A percentile compares a stretch with the other conserved stretches of the same genome.
Conservation (phyloP, 1,284 basidiomycete species). For the Rhodofomes roseus region DNA sequence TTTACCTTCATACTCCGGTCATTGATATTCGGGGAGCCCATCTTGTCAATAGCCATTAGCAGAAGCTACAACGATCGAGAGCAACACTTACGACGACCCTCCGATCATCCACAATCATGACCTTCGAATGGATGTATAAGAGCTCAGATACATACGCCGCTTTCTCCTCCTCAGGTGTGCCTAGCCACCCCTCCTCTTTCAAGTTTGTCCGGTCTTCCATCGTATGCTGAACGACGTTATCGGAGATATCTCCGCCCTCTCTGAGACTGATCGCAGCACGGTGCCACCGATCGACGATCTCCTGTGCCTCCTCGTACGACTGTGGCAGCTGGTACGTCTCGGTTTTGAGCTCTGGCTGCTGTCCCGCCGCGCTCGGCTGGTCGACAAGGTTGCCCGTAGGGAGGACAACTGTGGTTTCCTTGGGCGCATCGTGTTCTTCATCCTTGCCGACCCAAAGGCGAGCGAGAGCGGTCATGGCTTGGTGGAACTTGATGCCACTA, state of each 20-base stretch:
- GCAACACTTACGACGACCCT: conserved; percentile 69
- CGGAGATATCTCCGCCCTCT: conserved; percentile 58
- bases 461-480: conserved; percentile 85
- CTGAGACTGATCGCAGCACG: conserved; percentile 48
- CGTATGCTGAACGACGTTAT: conserved; percentile 79
- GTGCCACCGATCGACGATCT: conserved; percentile 67
- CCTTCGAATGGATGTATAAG: conserved; percentile 78
- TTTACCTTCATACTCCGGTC: conserved; percentile 75
- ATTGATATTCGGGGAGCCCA: conserved; percentile 89
- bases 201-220: conserved; percentile 58
- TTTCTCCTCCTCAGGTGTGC: conserved; percentile 78
- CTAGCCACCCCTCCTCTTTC: conserved; percentile 77
- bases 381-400: conserved; percentile 39
- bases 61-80: background rate
- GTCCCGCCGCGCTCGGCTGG: conserved; percentile 28
- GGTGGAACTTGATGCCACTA: conserved; percentile 77
- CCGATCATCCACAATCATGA: conserved; percentile 93
- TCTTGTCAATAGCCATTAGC: conserved; percentile 37
- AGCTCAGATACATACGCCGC: conserved; percentile 78
- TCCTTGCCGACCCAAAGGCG: conserved; percentile 69
- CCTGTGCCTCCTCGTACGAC: conserved; percentile 59
- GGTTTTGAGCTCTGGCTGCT: conserved; percentile 48
- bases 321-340: conserved; percentile 65
- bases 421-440: conserved; percentile 39
- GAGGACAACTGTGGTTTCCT: conserved; percentile 47